These are phyloP conservation scores for Cucurbita ficifolia DNA, from an alignment of 306 rosid species.

Conservation along the genomic window DNA sequence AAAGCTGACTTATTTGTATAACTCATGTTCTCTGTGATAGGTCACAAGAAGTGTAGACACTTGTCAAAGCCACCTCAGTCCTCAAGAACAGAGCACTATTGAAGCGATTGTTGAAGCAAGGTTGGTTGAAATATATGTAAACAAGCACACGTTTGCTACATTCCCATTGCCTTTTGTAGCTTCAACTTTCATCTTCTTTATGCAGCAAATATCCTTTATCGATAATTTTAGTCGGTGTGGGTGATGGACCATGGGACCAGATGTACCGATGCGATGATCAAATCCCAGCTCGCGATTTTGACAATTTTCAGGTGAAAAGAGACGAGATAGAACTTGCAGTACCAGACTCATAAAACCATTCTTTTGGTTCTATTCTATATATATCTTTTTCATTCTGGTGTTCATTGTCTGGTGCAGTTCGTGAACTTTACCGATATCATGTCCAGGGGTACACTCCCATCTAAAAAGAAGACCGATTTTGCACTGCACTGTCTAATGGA, in stretches of 20 bases:
- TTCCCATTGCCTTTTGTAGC: background rate
- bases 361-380: background rate
- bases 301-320: slow-evolving; percentile 17
- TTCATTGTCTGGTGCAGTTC: slow-evolving; percentile 11
- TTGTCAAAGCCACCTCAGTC: background rate
- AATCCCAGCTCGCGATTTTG: slow-evolving; percentile 13
- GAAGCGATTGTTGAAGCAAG: slow-evolving; percentile 18
- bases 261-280: slow-evolving; percentile 13
- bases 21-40: background rate
- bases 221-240: slow-evolving; percentile 24
- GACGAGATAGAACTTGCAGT: background rate
- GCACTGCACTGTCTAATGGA: slow-evolving; percentile 8
- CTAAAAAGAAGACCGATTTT: slow-evolving; percentile 3
- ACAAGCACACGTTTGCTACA: background rate
- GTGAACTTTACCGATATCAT: slow-evolving; percentile 22
- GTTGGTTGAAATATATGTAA: background rate
- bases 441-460: background rate
- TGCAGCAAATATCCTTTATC: slow-evolving; percentile 20
- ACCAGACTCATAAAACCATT: background rate
- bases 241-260: slow-evolving; percentile 28
- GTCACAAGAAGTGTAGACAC: slow-evolving; percentile 12
- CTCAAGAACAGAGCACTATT: slow-evolving; percentile 15
- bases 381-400: background rate
- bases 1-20: background rate
- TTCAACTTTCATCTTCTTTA: slow-evolving; percentile 1